Evolutionary conservation across 768 basidiomycete species (phyloP).

Genomic region (Albatrellus ellisii): DNA sequence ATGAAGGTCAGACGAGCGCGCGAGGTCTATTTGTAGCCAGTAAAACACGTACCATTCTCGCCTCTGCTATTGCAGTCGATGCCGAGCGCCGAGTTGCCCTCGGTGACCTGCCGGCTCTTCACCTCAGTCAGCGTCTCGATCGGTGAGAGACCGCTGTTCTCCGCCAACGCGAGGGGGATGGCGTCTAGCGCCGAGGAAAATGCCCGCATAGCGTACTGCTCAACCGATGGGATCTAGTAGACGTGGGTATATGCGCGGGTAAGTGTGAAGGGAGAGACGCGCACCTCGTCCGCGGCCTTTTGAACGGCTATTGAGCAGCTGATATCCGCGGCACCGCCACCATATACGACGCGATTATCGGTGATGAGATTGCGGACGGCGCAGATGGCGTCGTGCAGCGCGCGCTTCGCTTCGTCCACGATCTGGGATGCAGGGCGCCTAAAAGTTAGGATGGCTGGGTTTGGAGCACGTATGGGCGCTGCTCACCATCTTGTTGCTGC

Average conservation of each 20-base stretch:
- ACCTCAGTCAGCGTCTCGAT: constrained; percentile 96
- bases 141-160: constrained; percentile 93
- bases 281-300: constrained; percentile 87
- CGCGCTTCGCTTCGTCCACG: constrained; percentile 97
- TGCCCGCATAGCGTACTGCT: constrained; percentile 99
- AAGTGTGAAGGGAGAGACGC: constrained; percentile 8
- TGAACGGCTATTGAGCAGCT: constrained; percentile 87
- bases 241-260: constrained; percentile 1
- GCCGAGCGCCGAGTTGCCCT: constrained; percentile 75
- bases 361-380: constrained; percentile 91
- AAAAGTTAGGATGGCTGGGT: neutral
- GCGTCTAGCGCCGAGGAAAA: constrained; percentile 92
- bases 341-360: constrained; percentile 95
- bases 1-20: neutral
- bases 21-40: neutral
- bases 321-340: constrained; percentile 97
- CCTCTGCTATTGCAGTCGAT: constrained; percentile 86
- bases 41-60: constrained; percentile 58
- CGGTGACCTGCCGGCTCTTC: constrained; percentile 83
- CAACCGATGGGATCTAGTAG: constrained; percentile 80
- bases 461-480: neutral
- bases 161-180: constrained; percentile 91
- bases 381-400: constrained; percentile 95
- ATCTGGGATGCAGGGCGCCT: constrained; percentile 40
- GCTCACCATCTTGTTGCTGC: constrained; percentile 97